Evolutionary conservation across 1,284 basidiomycete species (phyloP).

Genomic region (Trichosporon sp.): DNA sequence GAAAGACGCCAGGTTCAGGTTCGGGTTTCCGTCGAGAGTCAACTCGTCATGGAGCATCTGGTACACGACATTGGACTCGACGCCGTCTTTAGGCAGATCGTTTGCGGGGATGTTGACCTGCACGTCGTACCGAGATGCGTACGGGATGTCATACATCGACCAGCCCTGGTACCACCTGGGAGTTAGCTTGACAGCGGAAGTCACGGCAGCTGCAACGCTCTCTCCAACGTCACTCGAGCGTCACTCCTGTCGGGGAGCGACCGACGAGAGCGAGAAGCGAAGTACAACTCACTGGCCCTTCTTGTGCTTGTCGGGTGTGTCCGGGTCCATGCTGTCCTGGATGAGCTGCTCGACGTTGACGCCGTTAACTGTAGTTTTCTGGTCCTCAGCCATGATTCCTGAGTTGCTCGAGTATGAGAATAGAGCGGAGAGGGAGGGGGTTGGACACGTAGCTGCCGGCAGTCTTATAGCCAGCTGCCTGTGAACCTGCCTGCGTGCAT

Average conservation of each 20-base stretch:
- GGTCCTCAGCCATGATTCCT: neutral
- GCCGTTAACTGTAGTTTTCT: slow-evolving; percentile 41
- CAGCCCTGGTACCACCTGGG: slow-evolving; percentile 27
- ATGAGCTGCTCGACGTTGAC: slow-evolving; percentile 55
- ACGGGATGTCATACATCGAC: slow-evolving; percentile 47
- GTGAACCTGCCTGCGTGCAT: neutral
- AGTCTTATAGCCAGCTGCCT: neutral
- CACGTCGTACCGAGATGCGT: slow-evolving; percentile 50
- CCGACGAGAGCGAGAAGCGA: no score
- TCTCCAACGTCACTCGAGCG: no score
- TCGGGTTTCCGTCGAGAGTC: slow-evolving; percentile 73
- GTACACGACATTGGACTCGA: slow-evolving; percentile 62
- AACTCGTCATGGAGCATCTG: slow-evolving; percentile 85
- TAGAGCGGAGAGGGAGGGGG: neutral
- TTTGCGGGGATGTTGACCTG: slow-evolving; percentile 54
- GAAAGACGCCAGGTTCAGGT: slow-evolving; percentile 77
- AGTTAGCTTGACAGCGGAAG: no score
- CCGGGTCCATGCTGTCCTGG: slow-evolving; percentile 22
- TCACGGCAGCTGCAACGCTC: no score
- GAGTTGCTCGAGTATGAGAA: neutral
- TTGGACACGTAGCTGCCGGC: neutral
- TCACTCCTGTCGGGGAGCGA: no score
- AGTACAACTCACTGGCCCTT: slow-evolving; percentile 12
- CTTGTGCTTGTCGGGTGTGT: neutral
- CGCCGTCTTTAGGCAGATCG: slow-evolving; percentile 55